phyloP scores from a whole-genome alignment of 352 stramenopile genomes.

The Phytophthora hibernalis region DNA sequence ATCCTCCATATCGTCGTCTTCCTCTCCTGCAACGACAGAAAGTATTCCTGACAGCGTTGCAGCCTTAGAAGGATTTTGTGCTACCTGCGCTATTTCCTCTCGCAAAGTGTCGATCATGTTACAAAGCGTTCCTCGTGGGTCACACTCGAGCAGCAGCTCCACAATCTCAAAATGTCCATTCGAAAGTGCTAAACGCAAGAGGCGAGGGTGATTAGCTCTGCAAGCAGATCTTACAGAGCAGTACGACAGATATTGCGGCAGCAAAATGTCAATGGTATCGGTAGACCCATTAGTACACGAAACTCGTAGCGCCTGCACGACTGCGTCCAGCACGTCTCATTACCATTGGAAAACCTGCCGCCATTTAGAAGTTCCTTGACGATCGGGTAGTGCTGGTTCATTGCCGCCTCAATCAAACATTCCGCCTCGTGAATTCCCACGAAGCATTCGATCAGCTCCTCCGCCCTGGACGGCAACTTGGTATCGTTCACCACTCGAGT shows the following conservation, averaged over 20 bases:
- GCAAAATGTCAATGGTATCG: conserved; percentile 26
- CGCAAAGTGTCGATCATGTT: conserved; percentile 29
- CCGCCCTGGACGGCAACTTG: conserved; percentile 3
- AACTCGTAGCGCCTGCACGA: conserved; percentile 25
- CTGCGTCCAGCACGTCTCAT: conserved; percentile 12
- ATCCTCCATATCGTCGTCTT: conserved; percentile 7
- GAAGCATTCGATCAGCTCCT: conserved; percentile 15
- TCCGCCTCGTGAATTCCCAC: conserved; percentile 17
- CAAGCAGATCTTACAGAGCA: conserved; percentile 4
- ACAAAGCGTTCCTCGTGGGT: conserved; percentile 36
- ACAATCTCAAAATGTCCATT: conserved; percentile 31
- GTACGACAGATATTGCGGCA: conserved; percentile 33
- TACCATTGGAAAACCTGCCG: conserved; percentile 21
- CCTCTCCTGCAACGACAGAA: conserved; percentile 22
- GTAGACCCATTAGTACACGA: conserved; percentile 26
- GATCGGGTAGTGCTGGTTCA: conserved; percentile 16
- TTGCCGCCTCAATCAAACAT: conserved; percentile 28
- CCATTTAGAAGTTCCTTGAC: conserved; percentile 15
- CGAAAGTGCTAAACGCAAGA: conserved; percentile 24
- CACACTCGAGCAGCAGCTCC: conserved; percentile 35
- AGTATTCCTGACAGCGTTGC: neutral
- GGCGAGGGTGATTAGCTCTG: conserved; percentile 11
- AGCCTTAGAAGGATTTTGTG: neutral
- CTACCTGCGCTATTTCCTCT: conserved; percentile 10
- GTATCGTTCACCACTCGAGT: neutral